Evolutionary conservation across 768 basidiomycete genomes (phyloP), one percentile per base, ranked within the genome.

Genomic region (Pisolithus albus): DNA sequence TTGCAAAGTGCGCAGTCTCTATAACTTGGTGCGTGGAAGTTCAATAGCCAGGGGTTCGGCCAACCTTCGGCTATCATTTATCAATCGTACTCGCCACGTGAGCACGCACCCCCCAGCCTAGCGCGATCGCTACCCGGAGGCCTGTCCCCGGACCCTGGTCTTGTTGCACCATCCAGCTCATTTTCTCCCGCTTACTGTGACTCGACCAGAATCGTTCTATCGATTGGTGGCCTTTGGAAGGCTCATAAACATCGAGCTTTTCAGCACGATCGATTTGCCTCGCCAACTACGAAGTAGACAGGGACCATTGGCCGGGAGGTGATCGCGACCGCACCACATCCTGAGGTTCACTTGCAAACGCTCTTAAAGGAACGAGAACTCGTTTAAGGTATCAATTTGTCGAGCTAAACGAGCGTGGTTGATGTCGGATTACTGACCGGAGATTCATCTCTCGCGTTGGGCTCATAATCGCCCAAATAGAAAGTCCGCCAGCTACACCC

Each of bases 401-500:
- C 38, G 46, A 46, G 44, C 30, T 50, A 43, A 13, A 45, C 32
- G 34, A 23, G 38, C 32, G 53, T 43, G 30, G 41, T 44, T 36
- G 40, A 21, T 16, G 24, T 34, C 21, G 34, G 44, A 42, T 46
- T 41, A 37, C 30, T 47, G 46, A 50, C 53, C 38, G 32, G 47
- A 47, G 45, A 42, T 51, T 40, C 50, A 32, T 40, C 52, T 48
- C 48, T 45, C 47, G 26, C 26, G 40, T 40, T 18, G 42, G 49
- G 26, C n/a, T 43, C 36, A 15, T 46, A 30, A 32, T 51, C 54
- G 32, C 50, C 18, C 46, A 55, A 55, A 55, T 55, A 55, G 54
- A 55, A 55, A 55, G 54, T 55, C 54, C 54, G 54, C 54, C 36
- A 48, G 18, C 36, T 49, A 36, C 36, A 47, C 54, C 54, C 50